Evolutionary conservation across 225 moss, liverwort and hornwort species (phyloP).

Genomic region (Antitrichia curtipendula): DNA sequence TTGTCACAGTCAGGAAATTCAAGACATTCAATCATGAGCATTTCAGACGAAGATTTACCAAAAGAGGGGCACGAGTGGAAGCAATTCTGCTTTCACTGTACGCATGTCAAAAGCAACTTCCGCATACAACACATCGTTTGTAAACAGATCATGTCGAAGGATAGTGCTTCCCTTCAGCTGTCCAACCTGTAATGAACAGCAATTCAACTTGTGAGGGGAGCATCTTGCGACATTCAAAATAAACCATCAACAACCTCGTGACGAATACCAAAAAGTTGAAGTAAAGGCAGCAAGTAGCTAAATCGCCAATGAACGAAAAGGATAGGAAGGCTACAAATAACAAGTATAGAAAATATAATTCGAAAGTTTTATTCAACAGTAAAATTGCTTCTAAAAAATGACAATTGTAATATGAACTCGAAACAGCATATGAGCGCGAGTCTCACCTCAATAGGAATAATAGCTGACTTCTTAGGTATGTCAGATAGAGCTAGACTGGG

Average conservation of each 20-base stretch:
- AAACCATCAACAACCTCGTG: not conserved
- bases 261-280: not conserved
- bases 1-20: not conserved
- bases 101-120: slow-evolving; percentile 96
- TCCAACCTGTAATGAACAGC: slow-evolving; percentile 41
- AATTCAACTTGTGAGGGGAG: not conserved
- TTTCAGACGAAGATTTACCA: slow-evolving; percentile 32
- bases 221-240: not conserved
- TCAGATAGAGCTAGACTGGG: slow-evolving; percentile 76
- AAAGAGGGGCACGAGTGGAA: slow-evolving; percentile 91
- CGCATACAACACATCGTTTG: slow-evolving; percentile 86
- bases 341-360: not conserved
- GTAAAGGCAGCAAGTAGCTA: not conserved
- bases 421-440: not conserved
- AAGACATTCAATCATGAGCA: not conserved
- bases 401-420: not conserved
- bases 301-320: not conserved
- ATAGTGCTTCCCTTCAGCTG: slow-evolving; percentile 68
- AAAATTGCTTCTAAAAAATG: not conserved
- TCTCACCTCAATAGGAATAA: slow-evolving; percentile 52
- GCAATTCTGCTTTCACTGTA: slow-evolving; percentile 68
- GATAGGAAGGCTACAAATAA: not conserved
- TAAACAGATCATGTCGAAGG: slow-evolving; percentile 83
- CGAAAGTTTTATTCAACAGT: not conserved
- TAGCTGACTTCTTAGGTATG: slow-evolving; percentile 66